Evolutionary conservation across 1,139 yeast species (phyloP).

Genomic region (Candida sanyaensis): DNA sequence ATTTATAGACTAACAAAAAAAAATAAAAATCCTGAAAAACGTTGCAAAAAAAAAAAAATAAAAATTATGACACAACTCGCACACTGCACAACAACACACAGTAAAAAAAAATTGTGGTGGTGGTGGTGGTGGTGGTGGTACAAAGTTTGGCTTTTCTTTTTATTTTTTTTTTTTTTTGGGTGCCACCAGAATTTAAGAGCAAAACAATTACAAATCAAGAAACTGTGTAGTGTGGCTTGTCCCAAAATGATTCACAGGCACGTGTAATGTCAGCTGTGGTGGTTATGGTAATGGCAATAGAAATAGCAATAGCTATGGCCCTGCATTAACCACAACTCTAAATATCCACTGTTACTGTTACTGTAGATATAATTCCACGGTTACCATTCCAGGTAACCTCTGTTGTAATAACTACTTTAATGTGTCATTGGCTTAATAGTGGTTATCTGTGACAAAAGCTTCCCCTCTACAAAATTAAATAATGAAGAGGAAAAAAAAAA

Average conservation of each 20-base stretch:
- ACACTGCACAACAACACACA: background rate
- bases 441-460: too few relatives aligned
- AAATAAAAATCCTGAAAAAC: background rate
- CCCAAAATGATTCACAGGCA: background rate
- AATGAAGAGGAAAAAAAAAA: too few relatives aligned
- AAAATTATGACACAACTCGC: background rate
- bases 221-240: slow-evolving; percentile 1
- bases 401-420: background rate
- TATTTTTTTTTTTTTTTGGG: background rate
- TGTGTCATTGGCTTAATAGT: too few relatives aligned
- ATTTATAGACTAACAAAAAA: slow-evolving; percentile 2
- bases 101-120: background rate
- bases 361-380: background rate
- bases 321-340: background rate
- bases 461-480: too few relatives aligned
- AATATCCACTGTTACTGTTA: background rate
- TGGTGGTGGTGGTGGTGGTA: too few relatives aligned
- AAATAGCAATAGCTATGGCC: too few relatives aligned
- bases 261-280: background rate
- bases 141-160: too few relatives aligned
- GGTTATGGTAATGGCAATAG: background rate
- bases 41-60: slow-evolving; percentile 1
- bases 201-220: background rate
- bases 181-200: background rate
- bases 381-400: background rate